Evolutionary conservation across 106 monocot genomes (phyloP).

Genomic region (Dendrobium huoshanense): DNA sequence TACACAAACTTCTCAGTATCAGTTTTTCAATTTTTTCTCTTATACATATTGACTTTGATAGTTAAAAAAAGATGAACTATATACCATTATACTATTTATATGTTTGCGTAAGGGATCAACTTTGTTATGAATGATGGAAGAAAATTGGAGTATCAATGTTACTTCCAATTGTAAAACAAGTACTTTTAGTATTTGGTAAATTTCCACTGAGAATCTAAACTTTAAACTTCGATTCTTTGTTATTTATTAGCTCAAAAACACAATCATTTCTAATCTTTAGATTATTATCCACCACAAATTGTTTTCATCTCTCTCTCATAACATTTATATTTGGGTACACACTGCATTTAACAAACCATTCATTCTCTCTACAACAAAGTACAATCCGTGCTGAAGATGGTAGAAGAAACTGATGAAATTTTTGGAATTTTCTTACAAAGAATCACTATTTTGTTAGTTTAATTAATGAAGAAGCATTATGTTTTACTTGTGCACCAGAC

Average conservation of each 20-base stretch:
- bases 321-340: slow-evolving; percentile 11
- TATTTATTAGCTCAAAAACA: slow-evolving; percentile 45
- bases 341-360: slow-evolving; percentile 28
- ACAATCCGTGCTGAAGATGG: background rate
- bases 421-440: slow-evolving; percentile 28
- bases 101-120: too few relatives aligned
- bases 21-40: too few relatives aligned
- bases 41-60: too few relatives aligned
- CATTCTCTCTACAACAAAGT: slow-evolving; percentile 16
- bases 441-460: background rate
- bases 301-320: slow-evolving; percentile 25
- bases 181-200: background rate
- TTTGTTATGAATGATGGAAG: too few relatives aligned
- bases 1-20: too few relatives aligned
- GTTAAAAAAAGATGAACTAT: too few relatives aligned
- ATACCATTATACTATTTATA: too few relatives aligned
- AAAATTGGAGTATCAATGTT: background rate
- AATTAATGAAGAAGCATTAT: too few relatives aligned
- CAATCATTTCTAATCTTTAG: slow-evolving; percentile 48
- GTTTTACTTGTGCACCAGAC: too few relatives aligned
- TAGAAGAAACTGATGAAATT: slow-evolving; percentile 29
- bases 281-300: slow-evolving; percentile 35
- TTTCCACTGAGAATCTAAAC: slow-evolving; percentile 44
- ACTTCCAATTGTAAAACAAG: background rate
- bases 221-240: slow-evolving; percentile 19